Conservation (phyloP, 768 basidiomycete species). For the Tulasnella sp. region DNA sequence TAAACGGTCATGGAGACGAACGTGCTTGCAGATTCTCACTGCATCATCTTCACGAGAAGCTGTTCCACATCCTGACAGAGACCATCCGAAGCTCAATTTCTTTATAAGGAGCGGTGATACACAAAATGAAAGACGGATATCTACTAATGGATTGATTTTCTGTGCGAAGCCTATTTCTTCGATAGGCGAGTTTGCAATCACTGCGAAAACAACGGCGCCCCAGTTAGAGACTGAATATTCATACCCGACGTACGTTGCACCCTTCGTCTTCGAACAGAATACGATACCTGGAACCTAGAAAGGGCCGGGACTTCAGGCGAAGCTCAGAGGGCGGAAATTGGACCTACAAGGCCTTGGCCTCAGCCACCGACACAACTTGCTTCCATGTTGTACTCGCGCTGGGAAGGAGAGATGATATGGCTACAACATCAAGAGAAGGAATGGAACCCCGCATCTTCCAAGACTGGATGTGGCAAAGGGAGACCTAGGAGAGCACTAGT, state of each 20-base stretch:
- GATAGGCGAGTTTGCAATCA: neutral
- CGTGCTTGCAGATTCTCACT: neutral
- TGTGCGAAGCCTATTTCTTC: neutral
- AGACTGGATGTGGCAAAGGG: neutral
- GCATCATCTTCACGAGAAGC: neutral
- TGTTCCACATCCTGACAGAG: neutral
- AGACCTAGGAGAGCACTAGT: neutral
- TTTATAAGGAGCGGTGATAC: neutral
- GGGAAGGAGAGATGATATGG: neutral
- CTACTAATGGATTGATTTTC: neutral
- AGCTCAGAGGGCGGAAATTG: neutral
- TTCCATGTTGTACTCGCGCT: constrained; percentile 5
- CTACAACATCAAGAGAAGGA: neutral
- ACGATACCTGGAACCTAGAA: constrained; percentile 8
- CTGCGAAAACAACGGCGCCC: constrained; percentile 51
- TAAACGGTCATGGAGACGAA: neutral
- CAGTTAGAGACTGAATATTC: constrained; percentile 36
- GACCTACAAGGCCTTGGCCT: constrained; percentile 8
- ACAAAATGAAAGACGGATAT: neutral
- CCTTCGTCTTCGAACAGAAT: neutral
- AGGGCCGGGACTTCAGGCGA: no score
- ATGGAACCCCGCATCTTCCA: neutral
- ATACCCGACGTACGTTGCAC: neutral
- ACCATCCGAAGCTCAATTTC: neutral
- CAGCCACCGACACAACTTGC: constrained; percentile 10